Base-by-base conservation (phyloP, 164 flowering plant genomes). In the Protea cynaroides region DNA sequence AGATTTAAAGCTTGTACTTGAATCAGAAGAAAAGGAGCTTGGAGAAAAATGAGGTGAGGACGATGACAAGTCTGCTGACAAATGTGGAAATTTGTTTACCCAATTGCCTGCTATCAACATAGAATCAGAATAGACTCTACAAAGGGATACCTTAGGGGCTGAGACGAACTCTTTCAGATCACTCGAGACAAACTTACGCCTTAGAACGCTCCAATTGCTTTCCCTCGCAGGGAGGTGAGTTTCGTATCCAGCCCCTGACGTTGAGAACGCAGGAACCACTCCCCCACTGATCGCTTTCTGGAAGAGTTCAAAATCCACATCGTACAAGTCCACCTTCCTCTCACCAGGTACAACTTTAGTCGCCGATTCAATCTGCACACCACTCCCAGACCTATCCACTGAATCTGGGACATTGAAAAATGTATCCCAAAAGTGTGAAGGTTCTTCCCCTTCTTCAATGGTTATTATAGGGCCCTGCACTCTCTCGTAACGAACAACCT, bases 401-500 rank as follows among this genome's bases (percentile, higher is more conserved):
- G 80, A 70, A 44, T 82, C 82, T 37, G 81, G 65, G 10, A 76
- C 65, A 66, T 73, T 75, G 8, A 81, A 76, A 64, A 88, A 86
- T 19, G 85, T 81, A 78, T 83, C 86, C 92, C 96, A 88, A 61
- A 86, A 88, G 53, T 75, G 76, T 47, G 80, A 53, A 21, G 88
- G 87, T 70, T 88, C 96, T 25, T 81, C 83, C 24, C 92, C 96
- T 71, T 88, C 96, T 71, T 75, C 81, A 8, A 88, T 50, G 40
- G 75, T 65, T 23, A 64, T 23, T 38, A 83, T 74, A 1, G 83
- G 81, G 9, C 81, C 87, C 66, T 83, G 85, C 44, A 83, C 90
- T 78, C 65, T 86, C 74, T 89, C 96, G 72, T 89, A 89, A 25
- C 96, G 78, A 69, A 86, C 85, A 77, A 89, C 86, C 78, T 89